phyloP scores from a whole-genome alignment of 2,329 filamentous ascomycete species.

The Colletotrichum brevisporum region DNA sequence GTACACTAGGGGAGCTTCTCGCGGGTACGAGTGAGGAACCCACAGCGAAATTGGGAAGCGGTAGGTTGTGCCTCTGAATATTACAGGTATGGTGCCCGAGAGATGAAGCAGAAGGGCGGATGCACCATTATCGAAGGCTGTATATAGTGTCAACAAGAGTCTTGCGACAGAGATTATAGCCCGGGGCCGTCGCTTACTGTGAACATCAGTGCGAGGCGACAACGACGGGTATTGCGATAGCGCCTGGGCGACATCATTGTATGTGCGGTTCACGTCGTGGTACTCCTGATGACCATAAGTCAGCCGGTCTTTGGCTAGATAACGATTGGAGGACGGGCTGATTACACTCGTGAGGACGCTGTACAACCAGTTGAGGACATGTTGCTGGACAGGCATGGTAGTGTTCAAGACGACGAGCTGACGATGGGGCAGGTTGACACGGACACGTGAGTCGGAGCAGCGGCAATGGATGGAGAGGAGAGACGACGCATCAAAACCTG shows the following conservation, averaged over 20 bases:
- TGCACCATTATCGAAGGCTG: constrained; percentile 89
- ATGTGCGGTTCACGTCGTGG: constrained; percentile 90
- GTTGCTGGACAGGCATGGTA: constrained; percentile 82
- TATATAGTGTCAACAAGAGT: constrained; percentile 43
- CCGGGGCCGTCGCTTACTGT: constrained; percentile 73
- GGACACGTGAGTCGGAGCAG: too few relatives aligned
- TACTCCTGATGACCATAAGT: constrained; percentile 78
- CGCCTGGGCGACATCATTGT: constrained; percentile 89
- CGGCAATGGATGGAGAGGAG: too few relatives aligned
- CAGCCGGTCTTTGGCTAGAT: neutral
- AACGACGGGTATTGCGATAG: constrained; percentile 86
- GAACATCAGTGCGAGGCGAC: constrained; percentile 90
- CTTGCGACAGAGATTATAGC: constrained; percentile 24
- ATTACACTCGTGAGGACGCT: constrained; percentile 84
- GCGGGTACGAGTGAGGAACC: constrained; percentile 92
- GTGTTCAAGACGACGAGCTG: too few relatives aligned
- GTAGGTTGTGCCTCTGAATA: constrained; percentile 90
- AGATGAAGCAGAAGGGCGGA: constrained; percentile 90
- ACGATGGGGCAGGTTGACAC: too few relatives aligned
- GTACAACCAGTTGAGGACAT: constrained; percentile 95
- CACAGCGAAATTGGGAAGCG: constrained; percentile 93
- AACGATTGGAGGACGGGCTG: neutral
- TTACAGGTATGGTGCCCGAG: constrained; percentile 89
- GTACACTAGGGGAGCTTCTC: constrained; percentile 87
- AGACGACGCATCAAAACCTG: too few relatives aligned